Percentiles rank a stretch among this genome's conserved stretches.
Conservation (phyloP, 106 monocot species). For the Dendrobium officinale region DNA sequence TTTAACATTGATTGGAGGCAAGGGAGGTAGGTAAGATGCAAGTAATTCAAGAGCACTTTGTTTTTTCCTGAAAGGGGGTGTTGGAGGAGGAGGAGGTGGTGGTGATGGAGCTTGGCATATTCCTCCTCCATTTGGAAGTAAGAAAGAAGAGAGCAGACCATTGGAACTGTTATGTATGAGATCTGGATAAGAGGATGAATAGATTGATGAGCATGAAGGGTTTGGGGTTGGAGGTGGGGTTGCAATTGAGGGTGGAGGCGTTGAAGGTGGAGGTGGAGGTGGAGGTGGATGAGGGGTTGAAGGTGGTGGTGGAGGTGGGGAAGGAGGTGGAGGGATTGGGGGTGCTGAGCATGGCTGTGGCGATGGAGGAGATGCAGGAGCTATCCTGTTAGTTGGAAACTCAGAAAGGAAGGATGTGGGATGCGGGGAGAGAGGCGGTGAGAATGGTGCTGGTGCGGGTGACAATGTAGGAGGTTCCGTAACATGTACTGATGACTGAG, state of each 20-base stretch:
- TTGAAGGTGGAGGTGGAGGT: conserved; percentile 7
- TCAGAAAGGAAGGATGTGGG: not conserved
- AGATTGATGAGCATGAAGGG: not conserved
- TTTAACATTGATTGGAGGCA: not conserved
- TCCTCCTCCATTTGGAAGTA: not conserved
- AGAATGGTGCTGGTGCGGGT: conserved; percentile 1
- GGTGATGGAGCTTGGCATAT: not conserved
- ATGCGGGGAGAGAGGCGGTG: not conserved
- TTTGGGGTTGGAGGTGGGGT: not conserved
- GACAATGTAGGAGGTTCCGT: not conserved
- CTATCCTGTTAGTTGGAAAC: not conserved
- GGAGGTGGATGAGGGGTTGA: too few relatives aligned
- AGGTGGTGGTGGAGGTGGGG: not conserved
- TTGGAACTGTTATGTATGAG: not conserved
- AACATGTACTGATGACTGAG: not conserved
- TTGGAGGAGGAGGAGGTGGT: conserved; percentile 26
- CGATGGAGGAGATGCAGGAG: not conserved
- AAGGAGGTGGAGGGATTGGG: not conserved
- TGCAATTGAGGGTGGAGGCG: not conserved
- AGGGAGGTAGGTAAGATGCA: conserved; percentile 8
- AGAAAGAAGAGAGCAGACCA: not conserved
- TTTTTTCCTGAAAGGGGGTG: conserved; percentile 11
- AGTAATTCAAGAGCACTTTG: conserved; percentile 7
- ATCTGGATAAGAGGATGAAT: not conserved
- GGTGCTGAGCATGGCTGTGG: not conserved